Evolutionary conservation across 345 rosid species (phyloP).

Genomic region (Camelina sativa): DNA sequence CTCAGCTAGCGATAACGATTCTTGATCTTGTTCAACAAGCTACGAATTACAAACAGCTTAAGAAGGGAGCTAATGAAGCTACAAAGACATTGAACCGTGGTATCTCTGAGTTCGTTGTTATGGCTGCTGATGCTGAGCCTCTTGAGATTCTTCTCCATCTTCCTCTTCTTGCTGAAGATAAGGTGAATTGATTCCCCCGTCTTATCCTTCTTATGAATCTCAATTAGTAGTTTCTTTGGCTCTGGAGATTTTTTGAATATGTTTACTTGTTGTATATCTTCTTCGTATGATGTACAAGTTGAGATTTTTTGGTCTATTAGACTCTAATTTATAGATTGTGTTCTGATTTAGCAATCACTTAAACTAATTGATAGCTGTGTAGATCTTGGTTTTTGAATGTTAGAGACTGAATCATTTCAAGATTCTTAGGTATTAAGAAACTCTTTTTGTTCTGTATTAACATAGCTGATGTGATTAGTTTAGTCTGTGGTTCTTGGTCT

Average conservation of each 20-base stretch:
- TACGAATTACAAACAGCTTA: slow-evolving; percentile 92
- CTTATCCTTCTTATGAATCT: slow-evolving; percentile 11
- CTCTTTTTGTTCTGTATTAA: background rate
- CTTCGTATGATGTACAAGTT: background rate
- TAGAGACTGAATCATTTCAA: background rate
- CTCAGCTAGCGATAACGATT: slow-evolving; percentile 71
- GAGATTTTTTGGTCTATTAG: background rate
- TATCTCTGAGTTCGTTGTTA: slow-evolving; percentile 82
- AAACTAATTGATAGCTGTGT: background rate
- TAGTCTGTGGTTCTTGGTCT: background rate
- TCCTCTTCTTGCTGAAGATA: slow-evolving; percentile 78
- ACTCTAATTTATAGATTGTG: background rate
- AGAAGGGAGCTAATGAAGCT: slow-evolving; percentile 95
- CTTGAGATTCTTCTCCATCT: slow-evolving; percentile 87
- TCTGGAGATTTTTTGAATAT: background rate
- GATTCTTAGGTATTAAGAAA: background rate
- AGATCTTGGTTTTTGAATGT: background rate
- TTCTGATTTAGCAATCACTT: background rate
- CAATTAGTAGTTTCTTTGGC: background rate
- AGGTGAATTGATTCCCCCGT: slow-evolving; percentile 47
- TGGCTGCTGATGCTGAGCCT: slow-evolving; percentile 81
- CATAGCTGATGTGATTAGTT: background rate
- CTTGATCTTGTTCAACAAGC: slow-evolving; percentile 95
- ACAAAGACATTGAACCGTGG: slow-evolving; percentile 96
- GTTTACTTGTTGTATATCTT: background rate